A percentile compares a stretch with the other conserved stretches of the same genome.
These are phyloP conservation scores for Saccharum spontaneum DNA, from an alignment of 176 grass and related monocot genomes.

Conservation along the genomic window DNA sequence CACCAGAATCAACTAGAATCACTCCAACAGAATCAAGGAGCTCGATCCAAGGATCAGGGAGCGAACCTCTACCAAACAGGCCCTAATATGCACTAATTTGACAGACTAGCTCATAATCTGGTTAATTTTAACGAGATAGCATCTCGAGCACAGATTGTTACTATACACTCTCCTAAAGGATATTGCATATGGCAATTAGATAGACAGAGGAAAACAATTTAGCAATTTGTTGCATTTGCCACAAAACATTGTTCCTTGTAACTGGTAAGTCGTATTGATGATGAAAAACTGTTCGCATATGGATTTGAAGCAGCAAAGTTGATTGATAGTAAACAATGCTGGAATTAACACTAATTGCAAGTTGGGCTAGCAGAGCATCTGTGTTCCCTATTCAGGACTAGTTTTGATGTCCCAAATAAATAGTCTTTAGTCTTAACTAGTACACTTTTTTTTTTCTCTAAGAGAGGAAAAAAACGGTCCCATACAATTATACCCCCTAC, in stretches of 20 bases:
- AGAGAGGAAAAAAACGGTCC: no score
- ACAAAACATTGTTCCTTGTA: background rate
- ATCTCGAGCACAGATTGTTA: background rate
- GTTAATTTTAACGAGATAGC: slow-evolving; percentile 9
- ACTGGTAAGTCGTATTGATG: background rate
- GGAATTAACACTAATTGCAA: background rate
- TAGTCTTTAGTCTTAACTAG: slow-evolving; percentile 2
- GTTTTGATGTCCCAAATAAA: background rate
- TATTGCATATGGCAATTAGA: background rate
- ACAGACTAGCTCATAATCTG: background rate
- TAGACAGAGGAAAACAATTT: background rate
- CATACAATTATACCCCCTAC: no score
- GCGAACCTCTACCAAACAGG: background rate
- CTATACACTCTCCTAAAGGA: slow-evolving; percentile 3
- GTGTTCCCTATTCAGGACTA: background rate
- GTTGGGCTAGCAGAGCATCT: background rate
- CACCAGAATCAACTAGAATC: background rate
- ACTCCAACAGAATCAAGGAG: background rate
- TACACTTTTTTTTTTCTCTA: no score
- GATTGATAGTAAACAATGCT: slow-evolving; percentile 1
- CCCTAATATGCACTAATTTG: slow-evolving; percentile 14
- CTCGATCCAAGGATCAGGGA: background rate
- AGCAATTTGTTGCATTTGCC: slow-evolving; percentile 8
- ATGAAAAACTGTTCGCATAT: slow-evolving; percentile 19
- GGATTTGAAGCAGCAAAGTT: background rate